A percentile compares a stretch with the other conserved stretches of the same genome.
phyloP scores from a whole-genome alignment of 768 basidiomycete genomes.

The Gloeostereum incarnatum region DNA sequence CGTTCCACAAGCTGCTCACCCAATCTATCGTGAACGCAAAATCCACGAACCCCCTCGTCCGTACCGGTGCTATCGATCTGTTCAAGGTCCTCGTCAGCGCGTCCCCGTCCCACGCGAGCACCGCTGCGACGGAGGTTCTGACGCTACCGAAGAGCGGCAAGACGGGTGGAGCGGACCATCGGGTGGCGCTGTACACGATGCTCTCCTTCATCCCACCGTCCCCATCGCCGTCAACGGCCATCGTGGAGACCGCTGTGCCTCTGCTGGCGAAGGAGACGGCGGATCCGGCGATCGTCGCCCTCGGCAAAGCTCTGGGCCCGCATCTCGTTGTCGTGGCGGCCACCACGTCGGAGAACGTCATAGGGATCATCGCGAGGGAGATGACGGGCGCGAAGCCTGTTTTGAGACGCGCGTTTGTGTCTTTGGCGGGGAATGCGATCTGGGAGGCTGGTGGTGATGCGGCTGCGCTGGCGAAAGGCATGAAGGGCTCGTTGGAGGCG shows the following conservation, averaged over 20 bases:
- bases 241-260: slow-evolving; percentile 34
- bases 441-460: slow-evolving; percentile 36
- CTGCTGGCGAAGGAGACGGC: slow-evolving; percentile 68
- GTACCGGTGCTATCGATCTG: slow-evolving; percentile 44
- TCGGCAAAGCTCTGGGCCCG: slow-evolving; percentile 42
- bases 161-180: slow-evolving; percentile 81
- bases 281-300: slow-evolving; percentile 48
- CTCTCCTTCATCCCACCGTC: slow-evolving; percentile 44
- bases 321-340: slow-evolving; percentile 50
- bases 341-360: slow-evolving; percentile 30
- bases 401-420: slow-evolving; percentile 51
- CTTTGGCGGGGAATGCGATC: slow-evolving; percentile 51
- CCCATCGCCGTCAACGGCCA: slow-evolving; percentile 22
- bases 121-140: slow-evolving; percentile 56
- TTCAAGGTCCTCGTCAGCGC: slow-evolving; percentile 41
- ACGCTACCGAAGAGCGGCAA: slow-evolving; percentile 76
- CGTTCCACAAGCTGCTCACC: slow-evolving; percentile 45
- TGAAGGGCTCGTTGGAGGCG: no score
- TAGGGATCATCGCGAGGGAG: slow-evolving; percentile 55
- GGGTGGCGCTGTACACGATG: slow-evolving; percentile 75
- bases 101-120: slow-evolving; percentile 26
- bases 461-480: no score
- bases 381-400: slow-evolving; percentile 58
- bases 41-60: slow-evolving; percentile 58
- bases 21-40: slow-evolving; percentile 62